A percentile compares a stretch with the other conserved stretches of the same genome.
Evolutionary conservation across 2,329 filamentous ascomycete genomes (phyloP).

Genomic region (Catunica adiposa): DNA sequence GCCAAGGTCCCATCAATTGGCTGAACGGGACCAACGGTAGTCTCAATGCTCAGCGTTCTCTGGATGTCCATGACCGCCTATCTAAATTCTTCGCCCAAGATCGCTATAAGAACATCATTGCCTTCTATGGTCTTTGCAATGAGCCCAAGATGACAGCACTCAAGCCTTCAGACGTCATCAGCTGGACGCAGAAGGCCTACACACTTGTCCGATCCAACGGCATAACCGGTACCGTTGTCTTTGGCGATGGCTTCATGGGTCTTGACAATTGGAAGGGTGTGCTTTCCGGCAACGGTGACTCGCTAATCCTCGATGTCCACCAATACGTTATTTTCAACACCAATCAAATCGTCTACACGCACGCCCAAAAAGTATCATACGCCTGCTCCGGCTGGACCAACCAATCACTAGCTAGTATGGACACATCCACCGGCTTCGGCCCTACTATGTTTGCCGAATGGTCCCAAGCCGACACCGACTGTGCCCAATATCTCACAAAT

Average conservation of each 20-base stretch:
- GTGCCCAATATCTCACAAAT: slow-evolving; percentile 72
- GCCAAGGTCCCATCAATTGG: slow-evolving; percentile 68
- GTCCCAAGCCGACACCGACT: slow-evolving; percentile 96
- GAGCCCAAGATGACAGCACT: slow-evolving; percentile 79
- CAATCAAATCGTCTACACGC: slow-evolving; percentile 64
- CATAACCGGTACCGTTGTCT: slow-evolving; percentile 54
- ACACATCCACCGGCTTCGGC: slow-evolving; percentile 65
- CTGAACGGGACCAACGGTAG: slow-evolving; percentile 75
- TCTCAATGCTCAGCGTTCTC: slow-evolving; percentile 60
- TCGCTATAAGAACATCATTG: slow-evolving; percentile 79
- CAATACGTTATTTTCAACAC: slow-evolving; percentile 98
- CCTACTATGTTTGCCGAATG: slow-evolving; percentile 93
- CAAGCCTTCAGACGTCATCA: slow-evolving; percentile 46
- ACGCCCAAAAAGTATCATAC: slow-evolving; percentile 70
- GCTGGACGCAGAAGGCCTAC: slow-evolving; percentile 66
- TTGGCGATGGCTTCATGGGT: slow-evolving; percentile 91
- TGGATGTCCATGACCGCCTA: slow-evolving; percentile 75
- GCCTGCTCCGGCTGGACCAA: slow-evolving; percentile 76
- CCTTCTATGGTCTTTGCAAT: slow-evolving; percentile 88
- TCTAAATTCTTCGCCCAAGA: slow-evolving; percentile 86
- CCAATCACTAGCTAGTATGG: slow-evolving; percentile 57
- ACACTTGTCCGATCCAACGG: slow-evolving; percentile 61
- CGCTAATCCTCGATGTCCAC: slow-evolving; percentile 80
- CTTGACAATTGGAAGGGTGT: slow-evolving; percentile 79
- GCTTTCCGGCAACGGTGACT: slow-evolving; percentile 49